Evolutionary conservation across 768 basidiomycete genomes (phyloP).

Genomic region (Steccherinum ochraceum): DNA sequence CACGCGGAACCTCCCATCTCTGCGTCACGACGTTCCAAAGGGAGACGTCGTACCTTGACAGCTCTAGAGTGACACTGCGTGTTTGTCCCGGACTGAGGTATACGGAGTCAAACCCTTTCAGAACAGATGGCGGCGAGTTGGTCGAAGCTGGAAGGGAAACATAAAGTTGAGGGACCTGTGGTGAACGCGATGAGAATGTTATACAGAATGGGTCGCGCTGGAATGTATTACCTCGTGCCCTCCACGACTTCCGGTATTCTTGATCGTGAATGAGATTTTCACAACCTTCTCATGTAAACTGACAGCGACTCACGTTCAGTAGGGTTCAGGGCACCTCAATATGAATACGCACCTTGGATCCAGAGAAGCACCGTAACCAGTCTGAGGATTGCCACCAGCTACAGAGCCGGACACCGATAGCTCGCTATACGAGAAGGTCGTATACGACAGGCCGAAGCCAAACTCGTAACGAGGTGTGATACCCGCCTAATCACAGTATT

Average conservation of each 20-base stretch:
- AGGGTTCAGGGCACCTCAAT: no score
- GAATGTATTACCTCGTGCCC: conserved; percentile 24
- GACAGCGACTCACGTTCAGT: conserved; percentile 10
- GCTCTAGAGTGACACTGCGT: conserved; percentile 37
- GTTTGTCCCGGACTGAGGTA: conserved; percentile 38
- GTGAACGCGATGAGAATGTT: no score
- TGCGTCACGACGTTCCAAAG: conserved; percentile 50
- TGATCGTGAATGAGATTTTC: conserved; percentile 27
- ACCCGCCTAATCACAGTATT: conserved; percentile 33
- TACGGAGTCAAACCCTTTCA: conserved; percentile 28
- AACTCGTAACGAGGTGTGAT: conserved; percentile 81
- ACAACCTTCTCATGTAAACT: conserved; percentile 25
- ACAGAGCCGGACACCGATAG: conserved; percentile 42
- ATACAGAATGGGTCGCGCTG: no score
- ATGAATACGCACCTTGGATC: conserved; percentile 12
- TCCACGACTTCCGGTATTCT: conserved; percentile 29
- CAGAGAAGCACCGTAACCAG: conserved; percentile 20
- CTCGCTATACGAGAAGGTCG: conserved; percentile 64
- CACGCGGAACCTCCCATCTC: conserved; percentile 49
- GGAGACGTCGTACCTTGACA: conserved; percentile 46
- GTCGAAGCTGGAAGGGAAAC: conserved; percentile 46
- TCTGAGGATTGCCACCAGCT: conserved; percentile 22
- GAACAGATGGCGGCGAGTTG: conserved; percentile 25
- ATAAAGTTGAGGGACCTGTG: conserved; percentile 69
- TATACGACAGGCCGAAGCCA: conserved; percentile 84